These are phyloP conservation scores for Curvularia verruculosa DNA, from an alignment of 2,329 filamentous ascomycete species.

Conservation along the genomic window DNA sequence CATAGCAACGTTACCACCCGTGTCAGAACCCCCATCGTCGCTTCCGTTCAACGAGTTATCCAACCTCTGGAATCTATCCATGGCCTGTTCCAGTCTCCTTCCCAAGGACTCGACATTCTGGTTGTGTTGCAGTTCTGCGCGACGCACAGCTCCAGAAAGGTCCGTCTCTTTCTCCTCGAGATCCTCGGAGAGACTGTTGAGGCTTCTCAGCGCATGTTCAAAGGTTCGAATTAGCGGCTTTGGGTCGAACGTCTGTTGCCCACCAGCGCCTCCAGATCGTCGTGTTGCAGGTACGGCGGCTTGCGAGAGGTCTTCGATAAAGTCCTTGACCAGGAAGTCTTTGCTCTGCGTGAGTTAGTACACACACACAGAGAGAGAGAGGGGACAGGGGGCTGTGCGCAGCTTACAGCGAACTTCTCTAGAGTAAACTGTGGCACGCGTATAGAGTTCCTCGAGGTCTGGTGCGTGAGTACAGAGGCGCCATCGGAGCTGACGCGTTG, in stretches of 20 bases:
- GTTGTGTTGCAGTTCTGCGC: constrained; percentile 90
- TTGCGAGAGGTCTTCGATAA: constrained; percentile 91
- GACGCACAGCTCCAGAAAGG: constrained; percentile 83
- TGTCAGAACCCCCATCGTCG: constrained; percentile 60
- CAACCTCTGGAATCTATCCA: constrained; percentile 87
- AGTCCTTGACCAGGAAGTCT: constrained; percentile 98
- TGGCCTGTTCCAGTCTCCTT: constrained; percentile 87
- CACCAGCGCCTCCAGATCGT: constrained; percentile 67
- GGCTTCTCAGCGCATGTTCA: constrained; percentile 73
- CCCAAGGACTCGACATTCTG: constrained; percentile 87
- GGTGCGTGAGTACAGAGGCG: constrained; percentile 51
- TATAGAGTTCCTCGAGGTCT: constrained; percentile 48
- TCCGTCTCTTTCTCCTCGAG: constrained; percentile 91
- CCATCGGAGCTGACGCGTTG: constrained; percentile 48
- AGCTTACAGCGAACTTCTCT: constrained; percentile 66
- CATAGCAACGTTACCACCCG: constrained; percentile 85
- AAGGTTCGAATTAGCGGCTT: constrained; percentile 97
- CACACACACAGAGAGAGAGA: too few relatives aligned
- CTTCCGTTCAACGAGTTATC: constrained; percentile 79
- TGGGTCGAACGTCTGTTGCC: constrained; percentile 73
- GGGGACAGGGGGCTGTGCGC: neutral
- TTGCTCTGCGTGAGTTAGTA: constrained; percentile 46
- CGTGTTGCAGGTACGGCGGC: constrained; percentile 79
- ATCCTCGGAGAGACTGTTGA: constrained; percentile 77
- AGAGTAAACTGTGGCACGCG: constrained; percentile 76